These are phyloP conservation scores for Globisporangium sylvaticum DNA, from an alignment of 352 stramenopile species.

Conservation along the genomic window DNA sequence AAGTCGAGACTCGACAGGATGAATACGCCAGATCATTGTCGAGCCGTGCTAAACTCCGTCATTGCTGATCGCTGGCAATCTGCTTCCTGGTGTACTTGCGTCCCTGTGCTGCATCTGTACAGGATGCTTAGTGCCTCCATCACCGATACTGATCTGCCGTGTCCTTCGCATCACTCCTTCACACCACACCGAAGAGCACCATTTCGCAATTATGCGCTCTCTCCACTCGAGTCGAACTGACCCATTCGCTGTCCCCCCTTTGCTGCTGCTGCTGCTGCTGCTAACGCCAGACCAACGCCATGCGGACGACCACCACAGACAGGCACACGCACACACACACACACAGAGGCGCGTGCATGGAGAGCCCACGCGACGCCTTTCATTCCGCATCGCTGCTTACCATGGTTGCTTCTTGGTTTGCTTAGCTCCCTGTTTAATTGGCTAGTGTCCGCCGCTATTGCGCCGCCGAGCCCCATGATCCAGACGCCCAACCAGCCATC, in stretches of 20 bases:
- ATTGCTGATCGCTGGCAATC: background rate
- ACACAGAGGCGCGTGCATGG: background rate
- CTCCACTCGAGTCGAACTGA: background rate
- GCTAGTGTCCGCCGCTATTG: constrained; percentile 45
- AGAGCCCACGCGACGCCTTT: background rate
- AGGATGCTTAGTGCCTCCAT: background rate
- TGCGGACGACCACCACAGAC: background rate
- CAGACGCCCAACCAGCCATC: constrained; percentile 36
- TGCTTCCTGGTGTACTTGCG: background rate
- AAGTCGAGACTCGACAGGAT: too few species aligned
- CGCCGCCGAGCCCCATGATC: background rate
- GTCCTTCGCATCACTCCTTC: background rate
- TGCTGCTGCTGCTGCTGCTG: background rate
- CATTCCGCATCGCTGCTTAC: constrained; percentile 35
- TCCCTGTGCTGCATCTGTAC: background rate
- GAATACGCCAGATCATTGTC: background rate
- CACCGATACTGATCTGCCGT: background rate
- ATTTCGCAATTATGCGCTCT: background rate
- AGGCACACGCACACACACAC: background rate
- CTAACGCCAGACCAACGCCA: background rate
- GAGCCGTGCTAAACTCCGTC: background rate
- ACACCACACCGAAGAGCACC: background rate
- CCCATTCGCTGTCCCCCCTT: background rate
- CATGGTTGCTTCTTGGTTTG: constrained; percentile 82
- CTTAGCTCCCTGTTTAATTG: constrained; percentile 83